Percentiles rank a stretch among this genome's conserved stretches.
phyloP scores from a whole-genome alignment of 495 filamentous ascomycete species.

The Daldinia loculata region DNA sequence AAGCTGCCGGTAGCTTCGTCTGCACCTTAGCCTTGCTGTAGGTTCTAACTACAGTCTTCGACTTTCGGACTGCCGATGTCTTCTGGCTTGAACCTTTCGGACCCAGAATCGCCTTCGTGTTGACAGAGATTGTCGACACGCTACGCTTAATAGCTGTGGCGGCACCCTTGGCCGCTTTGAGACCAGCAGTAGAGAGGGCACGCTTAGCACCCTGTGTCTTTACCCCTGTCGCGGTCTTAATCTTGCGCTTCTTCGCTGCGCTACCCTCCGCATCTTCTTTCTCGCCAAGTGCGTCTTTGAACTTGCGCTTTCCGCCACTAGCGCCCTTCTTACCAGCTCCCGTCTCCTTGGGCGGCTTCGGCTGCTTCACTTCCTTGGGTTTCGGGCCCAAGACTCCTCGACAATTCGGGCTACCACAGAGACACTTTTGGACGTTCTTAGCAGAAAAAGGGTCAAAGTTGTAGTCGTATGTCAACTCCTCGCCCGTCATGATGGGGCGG shows the following conservation, averaged over 20 bases:
- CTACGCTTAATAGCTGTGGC: slow-evolving; percentile 49
- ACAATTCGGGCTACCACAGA: slow-evolving; percentile 79
- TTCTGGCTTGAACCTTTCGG: slow-evolving; percentile 38
- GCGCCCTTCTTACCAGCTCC: slow-evolving; percentile 45
- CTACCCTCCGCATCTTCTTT: slow-evolving; percentile 41
- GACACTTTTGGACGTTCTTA: slow-evolving; percentile 84
- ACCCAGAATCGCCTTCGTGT: slow-evolving; percentile 42
- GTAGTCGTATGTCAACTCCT: slow-evolving; percentile 99
- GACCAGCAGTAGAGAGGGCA: slow-evolving; percentile 36
- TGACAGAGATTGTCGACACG: slow-evolving; percentile 51
- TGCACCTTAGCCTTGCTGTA: slow-evolving; percentile 45
- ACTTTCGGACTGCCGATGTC: slow-evolving; percentile 40
- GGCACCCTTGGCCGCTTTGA: slow-evolving; percentile 44
- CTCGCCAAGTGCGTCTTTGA: slow-evolving; percentile 51
- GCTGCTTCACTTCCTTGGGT: slow-evolving; percentile 64
- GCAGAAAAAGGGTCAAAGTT: slow-evolving; percentile 92
- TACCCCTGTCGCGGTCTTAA: slow-evolving; percentile 47
- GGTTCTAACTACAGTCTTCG: slow-evolving; percentile 41
- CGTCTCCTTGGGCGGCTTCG: slow-evolving; percentile 47
- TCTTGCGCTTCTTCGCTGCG: slow-evolving; percentile 53
- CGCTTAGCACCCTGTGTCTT: slow-evolving; percentile 47
- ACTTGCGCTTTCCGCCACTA: slow-evolving; percentile 53
- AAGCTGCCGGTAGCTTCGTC: slow-evolving; percentile 30
- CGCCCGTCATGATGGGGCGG: slow-evolving; percentile 85
- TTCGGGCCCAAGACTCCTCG: slow-evolving; percentile 81